These are phyloP conservation scores for Colletotrichum magnum DNA, from an alignment of 2,329 filamentous ascomycete genomes.

Conservation along the genomic window DNA sequence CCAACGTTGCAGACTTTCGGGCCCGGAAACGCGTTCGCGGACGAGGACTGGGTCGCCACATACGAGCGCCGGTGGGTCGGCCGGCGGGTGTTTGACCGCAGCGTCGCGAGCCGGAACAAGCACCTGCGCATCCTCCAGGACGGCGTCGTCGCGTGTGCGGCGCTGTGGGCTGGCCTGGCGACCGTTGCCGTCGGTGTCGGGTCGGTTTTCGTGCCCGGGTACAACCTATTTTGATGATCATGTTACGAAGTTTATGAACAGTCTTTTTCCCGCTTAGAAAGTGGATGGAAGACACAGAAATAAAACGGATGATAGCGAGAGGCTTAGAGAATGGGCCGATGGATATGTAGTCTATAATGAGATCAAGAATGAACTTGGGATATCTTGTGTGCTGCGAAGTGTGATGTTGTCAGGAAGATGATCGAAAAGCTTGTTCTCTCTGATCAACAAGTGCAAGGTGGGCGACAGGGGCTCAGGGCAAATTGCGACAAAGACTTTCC, in stretches of 20 bases:
- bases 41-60: conserved; percentile 44
- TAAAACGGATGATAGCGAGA: neutral
- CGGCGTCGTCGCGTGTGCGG: conserved; percentile 46
- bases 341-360: neutral
- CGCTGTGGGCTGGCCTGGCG: conserved; percentile 46
- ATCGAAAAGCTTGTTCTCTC: too few relatives aligned
- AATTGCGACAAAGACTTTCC: too few relatives aligned
- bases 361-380: neutral
- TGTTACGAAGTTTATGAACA: conserved; percentile 21
- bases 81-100: conserved; percentile 43
- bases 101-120: conserved; percentile 44
- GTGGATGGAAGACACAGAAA: neutral
- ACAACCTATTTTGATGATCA: conserved; percentile 28
- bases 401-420: too few relatives aligned
- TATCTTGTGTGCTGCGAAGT: too few relatives aligned
- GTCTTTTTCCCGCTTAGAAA: conserved; percentile 1
- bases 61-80: conserved; percentile 43
- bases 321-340: neutral
- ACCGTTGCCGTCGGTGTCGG: conserved; percentile 43
- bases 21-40: conserved; percentile 43
- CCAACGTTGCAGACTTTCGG: conserved; percentile 45
- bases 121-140: conserved; percentile 47
- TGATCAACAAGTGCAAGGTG: too few relatives aligned
- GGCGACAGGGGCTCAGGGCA: too few relatives aligned
- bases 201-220: conserved; percentile 42